These are phyloP conservation scores for Phoenix roebelenii DNA, from an alignment of 176 grass and related monocot genomes.

Conservation along the genomic window DNA sequence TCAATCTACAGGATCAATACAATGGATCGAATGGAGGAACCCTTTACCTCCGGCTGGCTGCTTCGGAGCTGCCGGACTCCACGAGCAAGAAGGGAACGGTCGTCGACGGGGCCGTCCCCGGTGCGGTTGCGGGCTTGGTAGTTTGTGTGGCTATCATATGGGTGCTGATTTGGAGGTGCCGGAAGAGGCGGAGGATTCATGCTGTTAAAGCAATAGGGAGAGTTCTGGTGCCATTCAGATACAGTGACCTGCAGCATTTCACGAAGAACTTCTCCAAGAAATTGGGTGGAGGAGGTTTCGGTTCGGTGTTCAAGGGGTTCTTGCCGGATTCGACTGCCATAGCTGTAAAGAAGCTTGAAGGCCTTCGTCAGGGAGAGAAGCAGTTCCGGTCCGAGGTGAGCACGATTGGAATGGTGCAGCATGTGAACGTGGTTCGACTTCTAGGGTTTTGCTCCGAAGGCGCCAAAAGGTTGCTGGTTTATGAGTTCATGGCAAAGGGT, in stretches of 20 bases:
- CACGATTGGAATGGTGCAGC: conserved; percentile 10
- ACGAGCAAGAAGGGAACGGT: too few species aligned
- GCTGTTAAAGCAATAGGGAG: not conserved
- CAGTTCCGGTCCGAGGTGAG: conserved; percentile 14
- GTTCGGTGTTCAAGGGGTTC: conserved; percentile 6
- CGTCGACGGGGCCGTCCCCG: too few species aligned
- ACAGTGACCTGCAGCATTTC: conserved; percentile 5
- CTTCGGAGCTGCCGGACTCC: too few species aligned
- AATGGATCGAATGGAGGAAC: too few species aligned
- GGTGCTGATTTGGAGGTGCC: too few species aligned
- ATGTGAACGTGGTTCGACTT: conserved; percentile 13
- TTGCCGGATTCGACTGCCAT: conserved; percentile 7
- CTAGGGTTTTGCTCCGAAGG: conserved; percentile 18
- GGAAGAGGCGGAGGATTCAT: too few species aligned
- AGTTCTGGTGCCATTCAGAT: not conserved
- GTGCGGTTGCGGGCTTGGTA: too few species aligned
- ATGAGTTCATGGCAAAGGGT: conserved; percentile 12
- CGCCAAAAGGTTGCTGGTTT: conserved; percentile 6
- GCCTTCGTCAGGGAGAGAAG: conserved; percentile 11
- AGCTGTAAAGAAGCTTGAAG: conserved; percentile 16
- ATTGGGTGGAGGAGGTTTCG: conserved; percentile 11
- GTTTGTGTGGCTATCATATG: too few species aligned
- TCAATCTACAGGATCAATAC: too few species aligned
- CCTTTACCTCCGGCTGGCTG: too few species aligned
- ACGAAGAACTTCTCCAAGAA: conserved; percentile 16